Evolutionary conservation across 1,284 basidiomycete genomes (phyloP).

Genomic region (Ceratobasidium sp.): DNA sequence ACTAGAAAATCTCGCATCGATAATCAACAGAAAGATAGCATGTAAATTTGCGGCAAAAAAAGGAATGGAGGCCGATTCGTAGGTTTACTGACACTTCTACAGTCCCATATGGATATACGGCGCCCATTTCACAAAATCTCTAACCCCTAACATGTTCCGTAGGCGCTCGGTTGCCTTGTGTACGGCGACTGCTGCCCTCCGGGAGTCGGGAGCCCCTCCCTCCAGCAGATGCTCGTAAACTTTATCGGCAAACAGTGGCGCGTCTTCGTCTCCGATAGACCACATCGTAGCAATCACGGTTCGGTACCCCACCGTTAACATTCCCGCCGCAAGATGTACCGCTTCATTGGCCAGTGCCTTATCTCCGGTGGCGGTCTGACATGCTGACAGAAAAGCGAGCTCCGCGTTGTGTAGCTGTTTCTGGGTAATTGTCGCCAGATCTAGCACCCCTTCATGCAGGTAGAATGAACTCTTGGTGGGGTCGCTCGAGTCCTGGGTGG

Average conservation of each 20-base stretch:
- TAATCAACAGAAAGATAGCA: too few species aligned
- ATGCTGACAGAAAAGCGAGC: not conserved
- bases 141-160: too few species aligned
- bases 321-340: not conserved
- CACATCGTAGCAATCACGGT: not conserved
- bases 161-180: too few species aligned
- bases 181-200: too few species aligned
- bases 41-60: too few species aligned
- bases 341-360: not conserved
- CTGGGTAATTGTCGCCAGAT: not conserved
- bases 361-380: slow-evolving; percentile 5
- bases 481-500: not conserved
- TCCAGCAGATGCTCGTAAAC: too few species aligned
- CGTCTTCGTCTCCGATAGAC: not conserved
- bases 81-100: too few species aligned
- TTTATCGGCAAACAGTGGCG: not conserved
- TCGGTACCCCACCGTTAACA: not conserved
- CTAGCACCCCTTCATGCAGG: not conserved
- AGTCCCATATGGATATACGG: too few species aligned
- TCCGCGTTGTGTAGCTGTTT: not conserved
- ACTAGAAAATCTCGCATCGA: too few species aligned
- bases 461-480: not conserved
- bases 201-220: too few species aligned
- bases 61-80: too few species aligned
- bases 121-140: too few species aligned